Conservation (phyloP, 2,329 filamentous ascomycete species). For the Scopulariopsis brevicaulis region DNA sequence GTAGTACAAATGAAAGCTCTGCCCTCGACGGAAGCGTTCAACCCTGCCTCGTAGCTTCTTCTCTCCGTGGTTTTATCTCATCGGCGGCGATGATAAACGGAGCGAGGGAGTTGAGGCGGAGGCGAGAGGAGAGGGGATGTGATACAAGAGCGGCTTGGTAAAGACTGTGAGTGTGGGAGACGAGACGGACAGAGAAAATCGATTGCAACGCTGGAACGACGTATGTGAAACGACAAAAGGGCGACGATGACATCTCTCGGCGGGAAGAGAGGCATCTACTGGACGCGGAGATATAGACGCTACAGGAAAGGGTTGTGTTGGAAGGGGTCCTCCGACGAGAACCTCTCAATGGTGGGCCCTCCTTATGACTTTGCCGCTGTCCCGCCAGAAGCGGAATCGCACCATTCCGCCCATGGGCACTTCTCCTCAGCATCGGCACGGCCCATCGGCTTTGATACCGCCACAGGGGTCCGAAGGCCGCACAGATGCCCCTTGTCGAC, state of each 20-base stretch:
- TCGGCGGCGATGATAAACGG: neutral
- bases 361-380: neutral
- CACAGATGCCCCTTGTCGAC: neutral
- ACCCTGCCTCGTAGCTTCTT: neutral
- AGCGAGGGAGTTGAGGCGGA: neutral
- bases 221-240: neutral
- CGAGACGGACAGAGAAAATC: neutral
- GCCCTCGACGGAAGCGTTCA: neutral
- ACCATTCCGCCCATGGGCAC: too few species aligned
- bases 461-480: neutral
- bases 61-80: neutral
- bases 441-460: neutral
- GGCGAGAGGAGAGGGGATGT: slow-evolving; percentile 9
- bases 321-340: neutral
- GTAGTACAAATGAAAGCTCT: slow-evolving; percentile 3
- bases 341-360: neutral
- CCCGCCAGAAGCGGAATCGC: too few species aligned
- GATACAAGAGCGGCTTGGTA: neutral
- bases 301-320: neutral
- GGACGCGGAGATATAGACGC: neutral
- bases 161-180: neutral
- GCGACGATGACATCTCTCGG: neutral
- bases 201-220: neutral
- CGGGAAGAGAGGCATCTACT: neutral
- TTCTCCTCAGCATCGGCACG: neutral